phyloP scores from a whole-genome alignment of 2,329 filamentous ascomycete genomes.

The Amauroascus niger region DNA sequence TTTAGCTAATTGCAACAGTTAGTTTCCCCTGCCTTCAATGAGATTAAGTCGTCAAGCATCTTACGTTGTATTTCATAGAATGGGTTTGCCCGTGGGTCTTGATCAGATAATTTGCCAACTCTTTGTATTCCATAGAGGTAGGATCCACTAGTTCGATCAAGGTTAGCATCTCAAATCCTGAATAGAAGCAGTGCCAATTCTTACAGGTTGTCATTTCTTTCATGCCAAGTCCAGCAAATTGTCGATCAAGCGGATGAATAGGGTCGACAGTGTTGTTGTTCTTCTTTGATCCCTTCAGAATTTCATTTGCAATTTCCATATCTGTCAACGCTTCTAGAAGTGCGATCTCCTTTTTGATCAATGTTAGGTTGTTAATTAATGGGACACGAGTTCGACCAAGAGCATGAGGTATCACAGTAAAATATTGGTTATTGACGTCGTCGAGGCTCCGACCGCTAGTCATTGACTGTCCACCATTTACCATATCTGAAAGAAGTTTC shows the following conservation, averaged over 20 bases:
- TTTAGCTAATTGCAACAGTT: conserved; percentile 38
- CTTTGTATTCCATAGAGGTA: conserved; percentile 51
- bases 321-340: conserved; percentile 71
- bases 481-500: conserved; percentile 60
- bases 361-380: conserved; percentile 47
- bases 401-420: conserved; percentile 69
- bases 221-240: conserved; percentile 61
- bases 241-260: conserved; percentile 59
- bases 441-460: conserved; percentile 42
- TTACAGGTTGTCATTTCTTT: conserved; percentile 60
- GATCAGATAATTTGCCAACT: conserved; percentile 57
- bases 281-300: conserved; percentile 60
- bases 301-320: conserved; percentile 70
- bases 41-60: background rate
- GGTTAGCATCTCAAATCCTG: background rate
- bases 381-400: conserved; percentile 68
- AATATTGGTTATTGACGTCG: conserved; percentile 68
- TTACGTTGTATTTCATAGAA: conserved; percentile 32
- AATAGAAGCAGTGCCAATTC: conserved; percentile 8
- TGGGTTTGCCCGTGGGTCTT: conserved; percentile 61
- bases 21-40: conserved; percentile 6
- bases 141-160: conserved; percentile 40
- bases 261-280: conserved; percentile 35
- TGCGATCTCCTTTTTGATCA: conserved; percentile 66
- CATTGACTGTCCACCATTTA: conserved; percentile 36